These are phyloP conservation scores for Physcomitrellopsis africana DNA, from an alignment of 225 moss, liverwort and hornwort species.

Conservation along the genomic window DNA sequence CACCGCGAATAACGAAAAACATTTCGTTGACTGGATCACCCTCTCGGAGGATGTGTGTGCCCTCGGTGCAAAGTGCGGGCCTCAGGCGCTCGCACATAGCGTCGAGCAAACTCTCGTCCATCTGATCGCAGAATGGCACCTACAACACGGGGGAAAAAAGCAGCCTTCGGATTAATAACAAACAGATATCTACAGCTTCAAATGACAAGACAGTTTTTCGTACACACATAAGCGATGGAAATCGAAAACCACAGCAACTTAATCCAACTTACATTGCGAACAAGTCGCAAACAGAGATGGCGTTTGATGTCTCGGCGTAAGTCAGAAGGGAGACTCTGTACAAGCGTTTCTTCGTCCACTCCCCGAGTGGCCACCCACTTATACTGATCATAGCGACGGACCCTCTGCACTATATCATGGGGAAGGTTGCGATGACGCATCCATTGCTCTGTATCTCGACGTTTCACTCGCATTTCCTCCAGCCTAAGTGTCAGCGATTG, in stretches of 20 bases:
- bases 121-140: slow-evolving; percentile 64
- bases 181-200: not conserved
- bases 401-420: slow-evolving; percentile 58
- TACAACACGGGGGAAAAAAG: slow-evolving; percentile 4
- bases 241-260: too few species aligned
- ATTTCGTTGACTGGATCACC: slow-evolving; percentile 69
- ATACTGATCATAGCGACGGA: slow-evolving; percentile 87
- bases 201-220: too few species aligned
- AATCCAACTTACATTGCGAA: slow-evolving; percentile 59
- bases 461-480: slow-evolving; percentile 95
- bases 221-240: too few species aligned
- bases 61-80: slow-evolving; percentile 56
- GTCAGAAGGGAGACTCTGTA: slow-evolving; percentile 78
- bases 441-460: slow-evolving; percentile 92
- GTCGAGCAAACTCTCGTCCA: slow-evolving; percentile 67
- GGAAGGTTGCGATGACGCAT: slow-evolving; percentile 90
- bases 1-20: slow-evolving; percentile 67
- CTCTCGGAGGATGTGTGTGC: slow-evolving; percentile 48
- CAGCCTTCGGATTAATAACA: not conserved
- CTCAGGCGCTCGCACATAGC: slow-evolving; percentile 67
- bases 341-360: slow-evolving; percentile 78
- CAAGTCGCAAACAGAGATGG: slow-evolving; percentile 82
- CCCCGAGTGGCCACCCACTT: slow-evolving; percentile 93
- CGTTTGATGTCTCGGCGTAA: slow-evolving; percentile 90
- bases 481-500: slow-evolving; percentile 81